phyloP scores from a whole-genome alignment of 2,329 filamentous ascomycete genomes.

The Aureobasidium sp. region DNA sequence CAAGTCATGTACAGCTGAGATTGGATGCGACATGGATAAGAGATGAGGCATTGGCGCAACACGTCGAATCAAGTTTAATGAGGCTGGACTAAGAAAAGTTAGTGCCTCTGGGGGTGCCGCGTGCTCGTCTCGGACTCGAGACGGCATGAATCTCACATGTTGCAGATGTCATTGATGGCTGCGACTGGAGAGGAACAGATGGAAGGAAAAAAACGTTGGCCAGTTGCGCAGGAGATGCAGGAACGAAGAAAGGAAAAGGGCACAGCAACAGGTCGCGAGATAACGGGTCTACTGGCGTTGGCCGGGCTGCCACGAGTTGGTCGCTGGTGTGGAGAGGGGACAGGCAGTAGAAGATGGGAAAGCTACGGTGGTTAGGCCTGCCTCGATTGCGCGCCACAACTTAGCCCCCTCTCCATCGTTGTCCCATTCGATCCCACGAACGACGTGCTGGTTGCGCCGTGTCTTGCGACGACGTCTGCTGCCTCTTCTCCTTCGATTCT shows the following conservation, averaged over 20 bases:
- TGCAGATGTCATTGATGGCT: conserved; percentile 5
- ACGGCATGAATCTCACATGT: not conserved
- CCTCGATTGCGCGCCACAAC: conserved; percentile 8
- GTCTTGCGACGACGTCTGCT: not conserved
- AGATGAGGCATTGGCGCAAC: conserved; percentile 10
- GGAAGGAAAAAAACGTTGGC: not conserved
- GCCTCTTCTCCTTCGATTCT: not conserved
- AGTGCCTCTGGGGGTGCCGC: conserved; percentile 8
- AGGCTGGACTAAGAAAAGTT: conserved; percentile 12
- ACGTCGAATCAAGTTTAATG: conserved; percentile 12
- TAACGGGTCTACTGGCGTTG: conserved; percentile 13
- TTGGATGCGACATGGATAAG: conserved; percentile 11
- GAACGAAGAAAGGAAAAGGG: not conserved
- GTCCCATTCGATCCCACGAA: not conserved
- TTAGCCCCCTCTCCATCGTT: conserved; percentile 5
- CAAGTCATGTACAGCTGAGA: not conserved
- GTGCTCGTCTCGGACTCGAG: conserved; percentile 7
- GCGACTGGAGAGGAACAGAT: not conserved
- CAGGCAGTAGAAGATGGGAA: not conserved
- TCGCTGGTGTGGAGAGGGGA: conserved; percentile 11
- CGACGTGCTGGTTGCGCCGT: conserved; percentile 14
- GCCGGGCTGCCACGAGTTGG: conserved; percentile 12
- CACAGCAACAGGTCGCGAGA: not conserved
- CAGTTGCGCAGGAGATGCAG: conserved; percentile 11
- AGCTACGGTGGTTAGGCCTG: conserved; percentile 9